Conservation (phyloP, 83 land plant genomes). For the Picea abies region DNA sequence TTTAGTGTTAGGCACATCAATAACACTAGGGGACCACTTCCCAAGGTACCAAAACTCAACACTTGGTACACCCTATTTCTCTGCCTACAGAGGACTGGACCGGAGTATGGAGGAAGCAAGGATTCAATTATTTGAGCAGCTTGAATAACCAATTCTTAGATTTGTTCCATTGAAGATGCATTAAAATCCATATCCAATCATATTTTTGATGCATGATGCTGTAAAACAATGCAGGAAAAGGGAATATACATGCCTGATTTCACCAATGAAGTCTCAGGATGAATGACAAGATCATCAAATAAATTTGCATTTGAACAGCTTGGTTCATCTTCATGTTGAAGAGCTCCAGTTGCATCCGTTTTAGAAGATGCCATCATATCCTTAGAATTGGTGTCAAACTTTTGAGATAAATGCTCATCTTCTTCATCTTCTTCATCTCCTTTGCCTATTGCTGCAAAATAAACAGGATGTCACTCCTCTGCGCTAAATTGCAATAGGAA, state of each 20-base stretch:
- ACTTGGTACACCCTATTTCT: too few relatives aligned
- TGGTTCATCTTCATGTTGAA: neutral
- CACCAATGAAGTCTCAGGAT: neutral
- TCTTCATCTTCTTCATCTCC: slow-evolving; percentile 14
- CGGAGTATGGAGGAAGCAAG: neutral
- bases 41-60: neutral
- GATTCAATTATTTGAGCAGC: neutral
- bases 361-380: neutral
- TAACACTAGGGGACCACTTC: neutral
- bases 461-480: neutral
- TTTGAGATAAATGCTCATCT: neutral
- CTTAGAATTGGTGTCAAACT: neutral
- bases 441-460: slow-evolving; percentile 8
- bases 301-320: slow-evolving; percentile 1
- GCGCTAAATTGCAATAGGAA: neutral
- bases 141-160: neutral
- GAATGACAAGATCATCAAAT: neutral
- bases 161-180: neutral
- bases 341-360: neutral
- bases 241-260: neutral
- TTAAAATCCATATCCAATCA: neutral
- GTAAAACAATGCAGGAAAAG: neutral
- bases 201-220: neutral
- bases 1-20: too few relatives aligned
- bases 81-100: neutral